Evolutionary conservation across 2,329 filamentous ascomycete species (phyloP), one percentile per base, ranked within the genome.

Genomic region (Fusarium nygamai): DNA sequence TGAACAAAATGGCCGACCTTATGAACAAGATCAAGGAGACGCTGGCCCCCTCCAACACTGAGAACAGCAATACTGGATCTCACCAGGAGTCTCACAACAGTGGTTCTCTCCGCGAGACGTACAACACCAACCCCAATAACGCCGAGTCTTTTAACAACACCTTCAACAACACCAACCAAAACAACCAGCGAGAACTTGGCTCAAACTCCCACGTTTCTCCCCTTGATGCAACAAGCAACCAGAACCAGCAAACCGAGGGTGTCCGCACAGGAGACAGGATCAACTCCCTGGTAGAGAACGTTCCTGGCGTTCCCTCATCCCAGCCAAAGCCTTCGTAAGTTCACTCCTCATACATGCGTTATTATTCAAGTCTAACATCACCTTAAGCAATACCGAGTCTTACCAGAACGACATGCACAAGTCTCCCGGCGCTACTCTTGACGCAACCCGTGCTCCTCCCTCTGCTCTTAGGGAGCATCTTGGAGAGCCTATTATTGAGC

Each of bases 401-500:
- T 54, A 60, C 14, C 72, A 69, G 46, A 34, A 54, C 0, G 53
- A 70, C 10, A 53, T 27, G 27, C 50, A 63, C 9, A 62, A 27
- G 9, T 29, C 44, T 29, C 36, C 46, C 4, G 24, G 59, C 13
- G 41, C 66, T 3, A 33, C 73, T 8, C 14, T 48, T 20, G 76
- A 81, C 46, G 80, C 78, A 2, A 68, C 79, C 6, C 73, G 74
- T 11, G 75, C 73, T 5, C 79, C 78, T 10, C 80, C 80, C 0
- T 81, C 79, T 12, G 71, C 73, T 5, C 50, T 81, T 2, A 70
- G 56, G 31, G 14, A 74, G 68, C 72, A 79, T 7, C 54, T 80
- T 8, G 80, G 80, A 24, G 71, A 75, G 19, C 80, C 79, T 3
- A 68, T 53, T 14, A 78, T 81, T 22, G 79, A 80, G 76, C 80